Evolutionary conservation across 2,329 filamentous ascomycete species (phyloP), one percentile per base, ranked within the genome.

Genomic region (Pseudopyricularia cyperi): DNA sequence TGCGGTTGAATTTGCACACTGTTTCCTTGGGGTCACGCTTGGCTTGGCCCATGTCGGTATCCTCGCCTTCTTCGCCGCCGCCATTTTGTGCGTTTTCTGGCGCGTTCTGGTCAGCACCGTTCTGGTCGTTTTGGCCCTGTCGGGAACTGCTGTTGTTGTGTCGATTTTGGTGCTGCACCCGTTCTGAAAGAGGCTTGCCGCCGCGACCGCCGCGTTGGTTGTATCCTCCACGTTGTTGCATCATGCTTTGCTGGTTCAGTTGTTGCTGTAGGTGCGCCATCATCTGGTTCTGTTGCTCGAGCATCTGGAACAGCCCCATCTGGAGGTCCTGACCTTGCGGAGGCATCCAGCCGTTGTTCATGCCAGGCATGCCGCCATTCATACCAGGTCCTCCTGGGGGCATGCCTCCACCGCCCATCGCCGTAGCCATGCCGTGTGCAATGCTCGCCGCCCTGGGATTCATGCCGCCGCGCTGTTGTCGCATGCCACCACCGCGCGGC

Each of bases 1-100:
- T 75, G 52, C 93, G 73, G 69, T 97, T 96, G 73, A 82, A 98
- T 62, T 86, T 88, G 79, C 93, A 98, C 55, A 91, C 73, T 14
- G 75, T 85, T 48, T 87, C 79, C 6, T 82, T 76, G n/a, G 73
- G 71, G 69, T 72, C 80, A 63, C 68, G 77, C 68, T 68, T 73
- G 58, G 65, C 65, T 51, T 70, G 72, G 3, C 70, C 68, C 73
- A 80, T 81, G 47, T 89, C 84, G 24, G 83, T 73, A 55, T 89
- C 85, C 65, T 76, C 76, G 50, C 69, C 72, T 4, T 52, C 72
- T 4, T 52, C 50, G 15, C 37, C 51, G 15, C 48, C 44, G 72
- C 14, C 61, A 65, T 30, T 56, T 56, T 5, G 56, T 58, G n/a
- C 68, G 68, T 9, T 60, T 52, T 50, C 66, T 63, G 53, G 62